These are phyloP conservation scores for Taphrina communis DNA, from an alignment of 1,139 yeast species.

Conservation along the genomic window DNA sequence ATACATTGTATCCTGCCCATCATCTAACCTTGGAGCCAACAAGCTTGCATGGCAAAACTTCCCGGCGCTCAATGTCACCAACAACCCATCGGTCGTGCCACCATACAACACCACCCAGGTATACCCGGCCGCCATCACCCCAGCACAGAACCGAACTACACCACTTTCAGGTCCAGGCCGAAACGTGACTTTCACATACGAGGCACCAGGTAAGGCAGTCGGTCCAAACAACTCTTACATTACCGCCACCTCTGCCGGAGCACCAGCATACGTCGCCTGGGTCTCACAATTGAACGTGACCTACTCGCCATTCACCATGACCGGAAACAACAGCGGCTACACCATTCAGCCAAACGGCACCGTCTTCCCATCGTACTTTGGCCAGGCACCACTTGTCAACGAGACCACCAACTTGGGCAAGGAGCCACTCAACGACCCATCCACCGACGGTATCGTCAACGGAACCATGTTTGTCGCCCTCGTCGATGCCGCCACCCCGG, in stretches of 20 bases:
- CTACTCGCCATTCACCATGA: constrained; percentile 40
- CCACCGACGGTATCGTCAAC: constrained; percentile 41
- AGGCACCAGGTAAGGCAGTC: constrained; percentile 85
- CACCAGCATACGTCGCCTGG: constrained; percentile 45
- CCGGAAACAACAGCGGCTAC: constrained; percentile 37
- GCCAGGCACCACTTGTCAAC: constrained; percentile 28
- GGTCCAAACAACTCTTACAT: constrained; percentile 79
- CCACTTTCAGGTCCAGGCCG: constrained; percentile 42
- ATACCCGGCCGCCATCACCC: constrained; percentile 33
- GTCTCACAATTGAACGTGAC: constrained; percentile 44
- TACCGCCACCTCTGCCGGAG: constrained; percentile 47
- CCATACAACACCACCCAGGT: constrained; percentile 40
- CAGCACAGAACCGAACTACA: constrained; percentile 43
- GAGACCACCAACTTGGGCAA: constrained; percentile 20
- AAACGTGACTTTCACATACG: constrained; percentile 69
- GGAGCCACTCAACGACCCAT: constrained; percentile 29
- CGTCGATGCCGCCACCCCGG: constrained; percentile 41
- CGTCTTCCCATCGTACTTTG: constrained; percentile 40
- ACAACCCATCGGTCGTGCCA: constrained; percentile 39
- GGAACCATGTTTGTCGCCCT: constrained; percentile 44
- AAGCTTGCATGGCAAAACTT: constrained; percentile 44
- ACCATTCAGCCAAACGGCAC: constrained; percentile 43
- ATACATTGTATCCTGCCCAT: constrained; percentile 42
- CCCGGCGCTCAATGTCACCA: constrained; percentile 42
- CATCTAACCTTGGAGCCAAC: constrained; percentile 34